These are phyloP conservation scores for Quercus phellos DNA, from an alignment of 331 rosid species.

Conservation along the genomic window DNA sequence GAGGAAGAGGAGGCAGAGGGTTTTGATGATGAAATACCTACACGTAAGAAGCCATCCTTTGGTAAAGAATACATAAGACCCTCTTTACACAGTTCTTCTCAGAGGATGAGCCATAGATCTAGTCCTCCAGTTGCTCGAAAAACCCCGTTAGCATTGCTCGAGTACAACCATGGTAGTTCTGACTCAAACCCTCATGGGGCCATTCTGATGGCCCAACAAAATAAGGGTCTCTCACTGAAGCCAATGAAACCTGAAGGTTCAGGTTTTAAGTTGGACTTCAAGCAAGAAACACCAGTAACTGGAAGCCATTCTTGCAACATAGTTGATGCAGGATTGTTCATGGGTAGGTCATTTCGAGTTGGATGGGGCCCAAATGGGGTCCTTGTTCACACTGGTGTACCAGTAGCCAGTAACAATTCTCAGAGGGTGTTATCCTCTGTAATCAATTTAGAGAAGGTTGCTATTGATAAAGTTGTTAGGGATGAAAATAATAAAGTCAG, in stretches of 20 bases:
- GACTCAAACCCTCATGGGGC: conserved; percentile 67
- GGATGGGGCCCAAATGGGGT: conserved; percentile 99
- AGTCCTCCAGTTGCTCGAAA: conserved; percentile 63
- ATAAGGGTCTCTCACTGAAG: conserved; percentile 51
- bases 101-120: conserved; percentile 34
- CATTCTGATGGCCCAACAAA: conserved; percentile 79
- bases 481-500: conserved; percentile 72
- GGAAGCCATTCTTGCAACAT: conserved; percentile 53
- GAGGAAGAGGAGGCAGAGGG: conserved; percentile 54
- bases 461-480: conserved; percentile 76
- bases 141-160: conserved; percentile 79
- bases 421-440: conserved; percentile 61
- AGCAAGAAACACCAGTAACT: conserved; percentile 63
- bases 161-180: conserved; percentile 70
- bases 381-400: conserved; percentile 80
- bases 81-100: conserved; percentile 47
- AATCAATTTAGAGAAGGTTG: conserved; percentile 76
- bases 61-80: conserved; percentile 48
- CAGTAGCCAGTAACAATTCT: conserved; percentile 45
- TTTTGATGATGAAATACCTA: conserved; percentile 17
- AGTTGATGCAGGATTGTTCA: conserved; percentile 90
- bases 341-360: conserved; percentile 94
- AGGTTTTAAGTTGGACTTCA: conserved; percentile 78
- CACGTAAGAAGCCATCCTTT: conserved; percentile 33
- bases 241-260: conserved; percentile 63